phyloP scores from a whole-genome alignment of 345 rosid genomes.

The Syzygium grande region DNA sequence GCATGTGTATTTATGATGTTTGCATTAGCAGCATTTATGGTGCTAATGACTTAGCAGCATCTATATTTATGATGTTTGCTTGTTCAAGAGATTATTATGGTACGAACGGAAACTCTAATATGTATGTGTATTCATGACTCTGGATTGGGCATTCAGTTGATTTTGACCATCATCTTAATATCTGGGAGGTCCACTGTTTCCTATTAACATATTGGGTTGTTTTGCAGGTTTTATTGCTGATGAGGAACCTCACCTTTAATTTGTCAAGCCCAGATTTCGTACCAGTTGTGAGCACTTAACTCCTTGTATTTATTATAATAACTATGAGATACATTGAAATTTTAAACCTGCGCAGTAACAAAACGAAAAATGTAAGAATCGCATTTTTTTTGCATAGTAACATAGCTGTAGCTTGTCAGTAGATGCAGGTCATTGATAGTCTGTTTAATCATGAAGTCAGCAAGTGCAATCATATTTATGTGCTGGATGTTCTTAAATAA shows the following conservation, averaged over 20 bases:
- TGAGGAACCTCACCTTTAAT: constrained; percentile 84
- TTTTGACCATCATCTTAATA: background rate
- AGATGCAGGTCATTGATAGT: background rate
- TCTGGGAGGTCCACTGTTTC: background rate
- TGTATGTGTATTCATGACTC: background rate
- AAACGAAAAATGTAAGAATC: background rate
- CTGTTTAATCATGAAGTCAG: background rate
- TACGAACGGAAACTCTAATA: background rate
- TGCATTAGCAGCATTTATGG: background rate
- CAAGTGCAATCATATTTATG: background rate
- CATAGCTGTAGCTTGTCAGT: background rate
- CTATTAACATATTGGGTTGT: constrained; percentile 1
- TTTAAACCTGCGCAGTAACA: background rate
- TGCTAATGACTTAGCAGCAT: background rate
- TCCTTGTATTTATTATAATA: background rate
- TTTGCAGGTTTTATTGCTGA: constrained; percentile 79
- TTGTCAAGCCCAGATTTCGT: constrained; percentile 81
- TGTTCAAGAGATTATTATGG: background rate
- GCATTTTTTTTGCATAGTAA: background rate
- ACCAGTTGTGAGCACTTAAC: constrained; percentile 55
- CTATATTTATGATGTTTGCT: background rate
- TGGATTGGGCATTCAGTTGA: background rate
- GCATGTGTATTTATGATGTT: background rate
- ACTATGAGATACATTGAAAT: background rate
- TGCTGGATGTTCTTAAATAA: background rate